Conservation (phyloP, 208 protist genomes). For the Novymonas esmeraldas region DNA sequence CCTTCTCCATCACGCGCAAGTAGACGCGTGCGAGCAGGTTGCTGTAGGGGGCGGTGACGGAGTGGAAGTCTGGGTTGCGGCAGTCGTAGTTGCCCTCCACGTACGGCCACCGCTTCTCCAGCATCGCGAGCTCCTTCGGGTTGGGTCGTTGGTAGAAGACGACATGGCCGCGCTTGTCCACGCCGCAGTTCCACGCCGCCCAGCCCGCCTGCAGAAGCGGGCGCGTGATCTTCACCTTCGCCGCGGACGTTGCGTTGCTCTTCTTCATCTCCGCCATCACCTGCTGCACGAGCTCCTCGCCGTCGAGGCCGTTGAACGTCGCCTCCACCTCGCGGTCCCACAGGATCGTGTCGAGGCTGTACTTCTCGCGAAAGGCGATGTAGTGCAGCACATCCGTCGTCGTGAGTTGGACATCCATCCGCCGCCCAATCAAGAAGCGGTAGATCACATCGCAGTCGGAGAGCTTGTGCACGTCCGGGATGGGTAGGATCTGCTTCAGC, state of each 20-base stretch:
- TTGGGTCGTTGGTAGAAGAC: slow-evolving; percentile 59
- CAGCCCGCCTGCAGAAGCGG: slow-evolving; percentile 62
- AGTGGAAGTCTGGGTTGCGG: slow-evolving; percentile 48
- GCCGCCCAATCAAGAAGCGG: slow-evolving; percentile 57
- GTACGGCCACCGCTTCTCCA: slow-evolving; percentile 53
- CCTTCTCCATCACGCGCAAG: slow-evolving; percentile 57
- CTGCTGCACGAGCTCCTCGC: slow-evolving; percentile 46
- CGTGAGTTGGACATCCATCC: slow-evolving; percentile 38
- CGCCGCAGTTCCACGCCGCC: slow-evolving; percentile 55
- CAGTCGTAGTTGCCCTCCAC: slow-evolving; percentile 45
- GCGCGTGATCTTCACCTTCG: slow-evolving; percentile 38
- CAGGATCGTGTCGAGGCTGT: slow-evolving; percentile 50
- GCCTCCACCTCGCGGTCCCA: slow-evolving; percentile 52
- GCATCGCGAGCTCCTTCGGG: slow-evolving; percentile 43
- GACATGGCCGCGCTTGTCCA: slow-evolving; percentile 49
- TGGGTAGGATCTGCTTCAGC: slow-evolving; percentile 51
- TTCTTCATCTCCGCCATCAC: slow-evolving; percentile 37
- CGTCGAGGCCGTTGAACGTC: slow-evolving; percentile 52
- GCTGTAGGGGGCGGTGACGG: slow-evolving; percentile 43
- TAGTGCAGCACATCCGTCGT: slow-evolving; percentile 48
- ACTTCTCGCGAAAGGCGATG: slow-evolving; percentile 61
- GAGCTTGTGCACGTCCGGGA: slow-evolving; percentile 60
- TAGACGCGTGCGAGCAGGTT: slow-evolving; percentile 56
- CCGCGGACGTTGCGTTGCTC: slow-evolving; percentile 11
- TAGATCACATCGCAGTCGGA: slow-evolving; percentile 67